phyloP scores from a whole-genome alignment of 768 basidiomycete genomes.

The Tricholoma hemisulphureum region DNA sequence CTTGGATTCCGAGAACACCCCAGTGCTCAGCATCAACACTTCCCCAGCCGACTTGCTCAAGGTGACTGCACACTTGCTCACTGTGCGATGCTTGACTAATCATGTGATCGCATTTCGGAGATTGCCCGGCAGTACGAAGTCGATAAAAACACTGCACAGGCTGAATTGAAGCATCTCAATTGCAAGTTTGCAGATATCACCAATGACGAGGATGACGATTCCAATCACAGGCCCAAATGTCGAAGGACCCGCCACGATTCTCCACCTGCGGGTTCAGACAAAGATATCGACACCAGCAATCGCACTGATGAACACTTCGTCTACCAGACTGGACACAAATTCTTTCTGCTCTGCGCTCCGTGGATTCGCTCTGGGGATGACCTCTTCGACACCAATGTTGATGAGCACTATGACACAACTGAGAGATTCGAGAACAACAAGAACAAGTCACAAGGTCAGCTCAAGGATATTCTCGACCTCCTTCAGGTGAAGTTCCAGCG shows the following conservation, averaged over 20 bases:
- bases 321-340: slow-evolving; percentile 15
- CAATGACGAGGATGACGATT: slow-evolving; percentile 5
- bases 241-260: slow-evolving; percentile 2
- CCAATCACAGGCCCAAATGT: slow-evolving; percentile 5
- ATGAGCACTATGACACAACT: slow-evolving; percentile 1
- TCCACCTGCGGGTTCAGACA: neutral
- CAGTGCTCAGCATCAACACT: too few relatives aligned
- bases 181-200: slow-evolving; percentile 13
- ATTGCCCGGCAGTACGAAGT: slow-evolving; percentile 13
- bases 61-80: too few relatives aligned
- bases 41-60: too few relatives aligned
- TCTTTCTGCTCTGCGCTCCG: slow-evolving; percentile 9
- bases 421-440: slow-evolving; percentile 13
- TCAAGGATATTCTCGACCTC: slow-evolving; percentile 6
- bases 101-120: slow-evolving; percentile 7
- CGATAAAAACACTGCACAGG: slow-evolving; percentile 11
- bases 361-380: slow-evolving; percentile 9
- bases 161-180: slow-evolving; percentile 9
- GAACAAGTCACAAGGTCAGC: slow-evolving; percentile 13
- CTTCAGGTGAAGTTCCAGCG: neutral
- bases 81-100: too few relatives aligned
- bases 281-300: neutral
- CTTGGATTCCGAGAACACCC: too few relatives aligned
- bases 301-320: slow-evolving; percentile 8
- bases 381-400: slow-evolving; percentile 4